Evolutionary conservation across 768 basidiomycete species (phyloP).

Genomic region (Ramaria sp.): DNA sequence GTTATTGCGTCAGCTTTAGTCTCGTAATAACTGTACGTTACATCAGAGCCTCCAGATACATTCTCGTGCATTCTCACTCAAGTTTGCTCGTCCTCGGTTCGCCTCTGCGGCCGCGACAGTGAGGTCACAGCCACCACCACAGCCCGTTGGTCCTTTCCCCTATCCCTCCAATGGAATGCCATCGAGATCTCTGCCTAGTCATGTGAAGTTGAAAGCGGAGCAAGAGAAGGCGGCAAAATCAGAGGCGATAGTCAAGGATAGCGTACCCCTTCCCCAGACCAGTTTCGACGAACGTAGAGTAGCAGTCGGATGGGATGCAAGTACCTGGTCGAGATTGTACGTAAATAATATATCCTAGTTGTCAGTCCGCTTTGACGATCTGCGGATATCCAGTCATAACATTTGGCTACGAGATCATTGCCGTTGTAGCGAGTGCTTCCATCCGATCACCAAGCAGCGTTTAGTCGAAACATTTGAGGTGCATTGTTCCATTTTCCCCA

Average conservation of each 20-base stretch:
- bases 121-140: background rate
- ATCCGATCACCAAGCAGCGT: conserved; percentile 83
- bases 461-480: conserved; percentile 79
- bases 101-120: conserved; percentile 2
- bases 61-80: background rate
- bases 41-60: background rate
- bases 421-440: conserved; percentile 78
- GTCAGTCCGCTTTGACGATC: background rate
- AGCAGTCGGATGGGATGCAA: conserved; percentile 61
- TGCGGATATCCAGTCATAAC: conserved; percentile 46
- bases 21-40: background rate
- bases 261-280: conserved; percentile 2
- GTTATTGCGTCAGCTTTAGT: background rate
- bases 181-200: background rate
- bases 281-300: conserved; percentile 43
- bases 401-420: conserved; percentile 93
- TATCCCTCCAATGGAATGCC: background rate
- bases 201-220: background rate
- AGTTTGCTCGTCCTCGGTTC: background rate
- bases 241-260: background rate
- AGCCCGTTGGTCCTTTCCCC: background rate
- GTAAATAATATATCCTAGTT: conserved; percentile 20
- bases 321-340: conserved; percentile 69
- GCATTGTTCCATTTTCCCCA: conserved; percentile 12
- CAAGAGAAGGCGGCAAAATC: background rate